Evolutionary conservation across 2,329 filamentous ascomycete genomes (phyloP), one percentile per base, ranked within the genome.

Genomic region (Ophiostoma perfectum): DNA sequence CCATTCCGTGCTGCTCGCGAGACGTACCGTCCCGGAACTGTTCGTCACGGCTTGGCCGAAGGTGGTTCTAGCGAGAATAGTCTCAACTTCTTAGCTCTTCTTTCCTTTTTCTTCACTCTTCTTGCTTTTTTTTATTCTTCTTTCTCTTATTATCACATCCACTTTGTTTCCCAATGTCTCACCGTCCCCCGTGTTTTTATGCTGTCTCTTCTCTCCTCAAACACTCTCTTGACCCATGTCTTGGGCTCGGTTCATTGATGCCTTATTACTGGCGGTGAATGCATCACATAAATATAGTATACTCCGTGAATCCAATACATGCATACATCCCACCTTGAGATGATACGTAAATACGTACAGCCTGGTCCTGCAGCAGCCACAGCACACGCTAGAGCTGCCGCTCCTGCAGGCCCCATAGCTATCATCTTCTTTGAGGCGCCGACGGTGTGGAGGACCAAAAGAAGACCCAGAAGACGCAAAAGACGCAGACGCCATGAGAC

Each of bases 201-300:
- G 42, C 42, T 44, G 8, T 9, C 42, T 8, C 18, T n/a, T 7
- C 16, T 52, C 5, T n/a, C 27, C 49, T 9, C 18, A 55, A 55
- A 55, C 49, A 55, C 11, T 47, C 44, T 47, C 44, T 47, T 14
- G 44, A 47, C 11, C 49, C 45, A 47, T 55, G 49, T 55, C 49
- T 55, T 18, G 27, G 16, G 49, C 27, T 18, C n/a, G 49, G 49
- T 8, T 18, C 49, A 9, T 55, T 55, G 49, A 55, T 55, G 49
- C 49, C 49, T 55, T 55, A 27, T 14, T 55, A 44, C 47, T 52
- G 47, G 47, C 47, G 47, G 47, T 52, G 47, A 52, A 49, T 49
- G 16, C 18, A 52, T 52, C 47, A 52, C 47, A 52, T 52, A 52
- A 7, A n/a, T 7, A 44, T 27, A 5, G 42, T 44, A 49, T 16